These are phyloP conservation scores for Colletotrichum sp. DNA, from an alignment of 2,329 filamentous ascomycete species.

Conservation along the genomic window DNA sequence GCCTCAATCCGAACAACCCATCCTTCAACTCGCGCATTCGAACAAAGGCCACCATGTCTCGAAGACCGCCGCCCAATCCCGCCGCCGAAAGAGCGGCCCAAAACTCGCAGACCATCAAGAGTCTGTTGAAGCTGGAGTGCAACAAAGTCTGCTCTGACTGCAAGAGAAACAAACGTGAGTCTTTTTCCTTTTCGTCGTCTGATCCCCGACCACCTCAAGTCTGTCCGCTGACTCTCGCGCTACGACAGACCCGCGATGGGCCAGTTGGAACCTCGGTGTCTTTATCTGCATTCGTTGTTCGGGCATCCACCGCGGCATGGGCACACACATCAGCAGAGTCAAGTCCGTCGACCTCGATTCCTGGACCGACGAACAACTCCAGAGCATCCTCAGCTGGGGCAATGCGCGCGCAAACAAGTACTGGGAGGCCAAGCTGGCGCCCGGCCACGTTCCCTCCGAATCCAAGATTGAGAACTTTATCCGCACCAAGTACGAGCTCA, in stretches of 20 bases:
- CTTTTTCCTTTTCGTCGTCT: background rate
- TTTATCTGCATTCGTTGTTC: conserved; percentile 99
- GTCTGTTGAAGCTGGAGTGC: conserved; percentile 87
- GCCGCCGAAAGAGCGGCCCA: conserved; percentile 87
- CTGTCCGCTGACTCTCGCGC: conserved; percentile 8
- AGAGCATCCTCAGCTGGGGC: conserved; percentile 94
- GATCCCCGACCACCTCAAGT: background rate
- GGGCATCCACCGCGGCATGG: conserved; percentile 98
- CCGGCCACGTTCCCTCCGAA: conserved; percentile 92
- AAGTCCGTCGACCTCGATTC: conserved; percentile 98
- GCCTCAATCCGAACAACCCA: background rate
- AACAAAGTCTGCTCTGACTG: conserved; percentile 99
- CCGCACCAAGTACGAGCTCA: conserved; percentile 97
- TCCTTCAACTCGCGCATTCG: background rate
- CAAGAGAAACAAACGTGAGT: conserved; percentile 96
- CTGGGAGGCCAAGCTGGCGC: conserved; percentile 93
- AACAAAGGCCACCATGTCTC: conserved; percentile 66
- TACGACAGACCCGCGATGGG: conserved; percentile 88
- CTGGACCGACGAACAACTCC: conserved; percentile 97
- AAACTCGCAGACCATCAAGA: conserved; percentile 94
- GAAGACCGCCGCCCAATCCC: conserved; percentile 76
- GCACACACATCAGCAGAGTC: conserved; percentile 96
- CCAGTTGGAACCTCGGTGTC: conserved; percentile 96
- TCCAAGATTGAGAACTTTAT: conserved; percentile 99
- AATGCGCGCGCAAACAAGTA: conserved; percentile 98